Evolutionary conservation across 2,329 filamentous ascomycete genomes (phyloP).

Genomic region (Intubia oerlemansii): DNA sequence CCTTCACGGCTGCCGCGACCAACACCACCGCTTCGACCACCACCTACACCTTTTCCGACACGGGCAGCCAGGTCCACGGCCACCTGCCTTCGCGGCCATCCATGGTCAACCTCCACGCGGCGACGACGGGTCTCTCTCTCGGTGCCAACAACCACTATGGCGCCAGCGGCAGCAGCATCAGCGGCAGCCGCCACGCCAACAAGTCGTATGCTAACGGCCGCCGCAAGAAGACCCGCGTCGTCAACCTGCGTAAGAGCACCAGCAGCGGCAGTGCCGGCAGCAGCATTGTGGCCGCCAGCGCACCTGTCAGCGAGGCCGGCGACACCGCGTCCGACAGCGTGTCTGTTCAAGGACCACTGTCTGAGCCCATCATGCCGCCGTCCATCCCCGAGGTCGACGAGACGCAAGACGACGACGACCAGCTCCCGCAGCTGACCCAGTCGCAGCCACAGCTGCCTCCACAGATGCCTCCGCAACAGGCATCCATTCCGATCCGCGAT

Average conservation of each 20-base stretch:
- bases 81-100: conserved; percentile 48
- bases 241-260: conserved; percentile 52
- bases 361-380: conserved; percentile 34
- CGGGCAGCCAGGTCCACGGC: conserved; percentile 39
- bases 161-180: too few species aligned
- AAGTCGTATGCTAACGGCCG: conserved; percentile 37
- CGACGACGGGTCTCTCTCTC: conserved; percentile 39
- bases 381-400: conserved; percentile 39
- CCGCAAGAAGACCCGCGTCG: conserved; percentile 68
- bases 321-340: conserved; percentile 21
- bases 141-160: too few species aligned
- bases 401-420: neutral
- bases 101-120: conserved; percentile 37
- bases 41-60: conserved; percentile 55
- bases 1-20: conserved; percentile 33
- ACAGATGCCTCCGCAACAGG: too few species aligned
- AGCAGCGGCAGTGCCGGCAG: conserved; percentile 1
- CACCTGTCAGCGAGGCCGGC: conserved; percentile 27
- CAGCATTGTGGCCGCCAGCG: conserved; percentile 16
- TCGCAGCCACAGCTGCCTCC: neutral
- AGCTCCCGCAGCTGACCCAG: neutral
- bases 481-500: neutral
- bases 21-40: conserved; percentile 38
- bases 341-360: conserved; percentile 36
- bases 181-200: conserved; percentile 31